These are phyloP conservation scores for Boletus sp. DNA, from an alignment of 1,284 basidiomycete species.

Conservation along the genomic window DNA sequence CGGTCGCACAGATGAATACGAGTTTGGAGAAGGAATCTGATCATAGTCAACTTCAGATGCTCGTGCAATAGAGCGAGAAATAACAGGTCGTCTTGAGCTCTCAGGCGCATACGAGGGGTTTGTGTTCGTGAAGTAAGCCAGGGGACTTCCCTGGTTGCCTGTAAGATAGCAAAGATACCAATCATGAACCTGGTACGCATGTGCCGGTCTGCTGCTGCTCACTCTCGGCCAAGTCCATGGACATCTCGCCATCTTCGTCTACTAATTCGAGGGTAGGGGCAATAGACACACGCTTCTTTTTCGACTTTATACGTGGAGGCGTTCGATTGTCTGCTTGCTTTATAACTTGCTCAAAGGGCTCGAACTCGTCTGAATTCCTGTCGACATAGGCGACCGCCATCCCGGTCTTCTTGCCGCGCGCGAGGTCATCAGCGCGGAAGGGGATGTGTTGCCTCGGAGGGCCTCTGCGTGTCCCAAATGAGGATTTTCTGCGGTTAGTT, in stretches of 20 bases:
- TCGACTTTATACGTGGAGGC: slow-evolving; percentile 49
- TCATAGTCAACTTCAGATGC: slow-evolving; percentile 61
- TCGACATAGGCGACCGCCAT: slow-evolving; percentile 63
- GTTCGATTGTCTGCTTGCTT: slow-evolving; percentile 63
- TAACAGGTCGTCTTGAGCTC: slow-evolving; percentile 43
- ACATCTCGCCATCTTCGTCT: slow-evolving; percentile 65
- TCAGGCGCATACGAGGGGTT: slow-evolving; percentile 45
- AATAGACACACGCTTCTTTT: slow-evolving; percentile 43
- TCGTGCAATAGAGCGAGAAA: slow-evolving; percentile 49
- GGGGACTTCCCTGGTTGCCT: slow-evolving; percentile 41
- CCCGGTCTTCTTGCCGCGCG: slow-evolving; percentile 74
- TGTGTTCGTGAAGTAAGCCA: slow-evolving; percentile 52
- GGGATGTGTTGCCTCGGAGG: slow-evolving; percentile 62
- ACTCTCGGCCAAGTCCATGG: slow-evolving; percentile 66
- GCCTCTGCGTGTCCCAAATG: slow-evolving; percentile 32
- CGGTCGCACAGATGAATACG: slow-evolving; percentile 36
- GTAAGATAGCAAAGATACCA: not conserved
- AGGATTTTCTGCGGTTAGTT: slow-evolving; percentile 32
- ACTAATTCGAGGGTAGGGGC: slow-evolving; percentile 36
- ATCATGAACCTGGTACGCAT: slow-evolving; percentile 10
- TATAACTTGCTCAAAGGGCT: slow-evolving; percentile 75
- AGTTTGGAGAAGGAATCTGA: slow-evolving; percentile 60
- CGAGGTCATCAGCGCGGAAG: slow-evolving; percentile 67
- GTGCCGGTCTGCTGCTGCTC: slow-evolving; percentile 23
- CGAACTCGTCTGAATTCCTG: slow-evolving; percentile 79